A percentile compares a stretch with the other conserved stretches of the same genome.
These are phyloP conservation scores for Phytophthora colocasiae DNA, from an alignment of 352 stramenopile genomes.

Conservation along the genomic window DNA sequence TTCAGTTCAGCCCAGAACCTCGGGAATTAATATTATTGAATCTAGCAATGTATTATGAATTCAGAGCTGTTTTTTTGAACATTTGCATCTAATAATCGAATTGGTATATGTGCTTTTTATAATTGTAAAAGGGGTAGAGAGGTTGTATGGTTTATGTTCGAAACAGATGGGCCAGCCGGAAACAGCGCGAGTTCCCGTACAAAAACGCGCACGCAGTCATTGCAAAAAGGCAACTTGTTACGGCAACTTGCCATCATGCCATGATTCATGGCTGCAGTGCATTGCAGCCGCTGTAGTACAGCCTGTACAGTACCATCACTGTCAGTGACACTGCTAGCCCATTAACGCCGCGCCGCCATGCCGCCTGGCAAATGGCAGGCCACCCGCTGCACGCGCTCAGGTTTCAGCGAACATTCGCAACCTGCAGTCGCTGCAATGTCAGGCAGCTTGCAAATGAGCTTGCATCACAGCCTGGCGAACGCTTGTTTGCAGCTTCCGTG, in stretches of 20 bases:
- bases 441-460: constrained; percentile 10
- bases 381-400: neutral
- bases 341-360: neutral
- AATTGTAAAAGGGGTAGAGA: constrained; percentile 9
- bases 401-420: constrained; percentile 23
- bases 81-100: too few relatives aligned
- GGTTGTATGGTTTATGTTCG: neutral
- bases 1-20: constrained; percentile 16
- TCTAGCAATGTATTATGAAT: neutral
- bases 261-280: neutral
- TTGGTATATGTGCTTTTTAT: too few relatives aligned
- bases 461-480: constrained; percentile 20
- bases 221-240: constrained; percentile 16
- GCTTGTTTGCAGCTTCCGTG: constrained; percentile 26
- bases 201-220: constrained; percentile 13
- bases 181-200: constrained; percentile 14
- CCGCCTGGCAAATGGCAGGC: neutral
- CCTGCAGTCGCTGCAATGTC: too few relatives aligned
- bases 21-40: neutral
- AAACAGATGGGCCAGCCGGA: constrained; percentile 16
- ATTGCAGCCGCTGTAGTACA: too few relatives aligned
- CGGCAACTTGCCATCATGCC: neutral
- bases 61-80: too few relatives aligned
- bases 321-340: too few relatives aligned
- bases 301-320: too few relatives aligned